phyloP scores from a whole-genome alignment of 192 early-diverging fungal species.

The Gonapodya prolifera region DNA sequence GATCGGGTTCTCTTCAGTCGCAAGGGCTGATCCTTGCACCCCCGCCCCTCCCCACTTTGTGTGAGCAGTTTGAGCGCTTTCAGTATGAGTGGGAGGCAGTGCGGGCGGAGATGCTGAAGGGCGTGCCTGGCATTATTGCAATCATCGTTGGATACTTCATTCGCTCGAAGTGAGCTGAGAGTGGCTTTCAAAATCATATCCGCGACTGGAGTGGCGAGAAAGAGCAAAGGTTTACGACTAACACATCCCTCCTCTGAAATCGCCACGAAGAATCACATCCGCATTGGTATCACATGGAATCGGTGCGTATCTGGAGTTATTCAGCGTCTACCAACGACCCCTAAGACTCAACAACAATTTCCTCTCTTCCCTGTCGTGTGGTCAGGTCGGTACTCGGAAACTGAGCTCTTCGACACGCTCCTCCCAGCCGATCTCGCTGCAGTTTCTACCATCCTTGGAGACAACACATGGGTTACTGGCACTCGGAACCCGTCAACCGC shows the following conservation, averaged over 20 bases:
- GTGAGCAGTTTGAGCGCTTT: neutral
- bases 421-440: conserved; percentile 2
- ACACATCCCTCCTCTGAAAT: neutral
- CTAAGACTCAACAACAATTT: neutral
- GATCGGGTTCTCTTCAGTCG: neutral
- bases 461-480: neutral
- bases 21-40: neutral
- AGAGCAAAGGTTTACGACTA: neutral
- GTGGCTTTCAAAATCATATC: neutral
- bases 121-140: neutral
- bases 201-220: neutral
- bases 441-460: neutral
- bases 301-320: neutral
- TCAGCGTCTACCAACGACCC: neutral
- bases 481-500: neutral
- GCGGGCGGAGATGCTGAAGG: neutral
- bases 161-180: neutral
- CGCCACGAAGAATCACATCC: neutral
- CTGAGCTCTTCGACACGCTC: neutral
- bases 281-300: neutral
- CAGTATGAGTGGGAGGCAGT: neutral
- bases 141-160: neutral
- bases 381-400: neutral
- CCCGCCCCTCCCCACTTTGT: neutral
- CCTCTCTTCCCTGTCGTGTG: neutral